Percentiles rank a stretch among this genome's conserved stretches.
Conservation (phyloP, 139 green algal genomes). For the Eudorina sp. region DNA sequence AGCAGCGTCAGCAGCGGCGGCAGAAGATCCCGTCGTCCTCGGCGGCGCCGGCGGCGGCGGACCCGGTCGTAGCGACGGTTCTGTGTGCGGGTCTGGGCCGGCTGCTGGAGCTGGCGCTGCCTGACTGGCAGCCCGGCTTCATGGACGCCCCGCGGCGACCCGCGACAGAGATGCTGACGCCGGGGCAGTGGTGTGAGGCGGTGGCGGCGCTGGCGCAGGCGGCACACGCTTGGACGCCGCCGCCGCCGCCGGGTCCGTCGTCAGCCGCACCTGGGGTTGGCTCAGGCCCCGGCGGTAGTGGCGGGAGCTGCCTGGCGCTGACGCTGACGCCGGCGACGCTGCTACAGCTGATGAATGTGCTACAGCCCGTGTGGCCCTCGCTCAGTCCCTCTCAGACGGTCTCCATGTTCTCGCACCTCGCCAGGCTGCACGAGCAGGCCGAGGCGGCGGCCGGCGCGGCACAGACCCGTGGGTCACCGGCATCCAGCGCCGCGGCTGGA, state of each 20-base stretch:
- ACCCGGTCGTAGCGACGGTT: background rate
- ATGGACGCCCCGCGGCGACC: background rate
- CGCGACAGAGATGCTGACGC: background rate
- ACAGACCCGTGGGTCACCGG: background rate
- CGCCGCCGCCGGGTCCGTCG: background rate
- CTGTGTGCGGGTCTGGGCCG: background rate
- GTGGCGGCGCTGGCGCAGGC: conserved; percentile 4
- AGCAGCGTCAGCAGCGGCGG: background rate
- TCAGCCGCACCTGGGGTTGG: background rate
- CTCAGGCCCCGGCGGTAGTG: background rate
- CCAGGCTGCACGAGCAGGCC: background rate
- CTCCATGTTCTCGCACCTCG: background rate
- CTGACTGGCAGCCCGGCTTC: background rate
- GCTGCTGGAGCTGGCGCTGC: background rate
- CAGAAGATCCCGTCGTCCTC: background rate
- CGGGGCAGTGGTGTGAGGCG: background rate
- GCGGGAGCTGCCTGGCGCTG: background rate
- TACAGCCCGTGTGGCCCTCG: background rate
- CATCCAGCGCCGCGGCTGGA: background rate
- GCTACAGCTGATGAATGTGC: background rate
- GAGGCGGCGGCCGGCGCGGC: background rate
- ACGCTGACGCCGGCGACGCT: conserved; percentile 15
- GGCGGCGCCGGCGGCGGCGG: background rate
- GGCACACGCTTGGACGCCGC: background rate
- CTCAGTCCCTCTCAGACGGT: background rate